These are phyloP conservation scores for Penicillium chermesinum DNA, from an alignment of 495 filamentous ascomycete genomes.

Conservation along the genomic window DNA sequence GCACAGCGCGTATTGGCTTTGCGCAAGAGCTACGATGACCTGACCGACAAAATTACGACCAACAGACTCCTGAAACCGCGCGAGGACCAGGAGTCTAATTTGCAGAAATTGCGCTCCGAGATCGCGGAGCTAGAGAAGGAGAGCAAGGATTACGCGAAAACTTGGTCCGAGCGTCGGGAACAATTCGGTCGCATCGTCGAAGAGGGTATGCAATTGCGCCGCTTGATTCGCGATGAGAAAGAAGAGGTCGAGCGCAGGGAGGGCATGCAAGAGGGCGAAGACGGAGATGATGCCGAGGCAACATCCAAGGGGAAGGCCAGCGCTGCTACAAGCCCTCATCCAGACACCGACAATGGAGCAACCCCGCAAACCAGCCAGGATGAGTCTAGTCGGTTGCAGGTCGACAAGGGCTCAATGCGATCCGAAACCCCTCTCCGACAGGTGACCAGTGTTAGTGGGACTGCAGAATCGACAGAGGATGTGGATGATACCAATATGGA, in stretches of 20 bases:
- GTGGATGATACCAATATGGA: conserved; percentile 54
- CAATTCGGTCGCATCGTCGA: conserved; percentile 90
- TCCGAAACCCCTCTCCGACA: conserved; percentile 40
- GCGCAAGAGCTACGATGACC: conserved; percentile 79
- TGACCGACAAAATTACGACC: conserved; percentile 79
- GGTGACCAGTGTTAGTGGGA: conserved; percentile 27
- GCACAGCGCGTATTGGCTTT: conserved; percentile 70
- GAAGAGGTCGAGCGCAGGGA: conserved; percentile 73
- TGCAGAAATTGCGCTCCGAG: conserved; percentile 78
- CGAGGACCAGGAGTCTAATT: conserved; percentile 72
- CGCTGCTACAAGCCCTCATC: conserved; percentile 62
- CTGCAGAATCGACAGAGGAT: conserved; percentile 25
- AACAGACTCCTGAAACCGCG: conserved; percentile 74
- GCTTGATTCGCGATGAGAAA: conserved; percentile 90
- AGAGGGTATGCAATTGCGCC: conserved; percentile 78
- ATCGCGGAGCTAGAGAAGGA: conserved; percentile 83
- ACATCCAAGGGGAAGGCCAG: conserved; percentile 45
- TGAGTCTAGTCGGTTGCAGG: conserved; percentile 36
- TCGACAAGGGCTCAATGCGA: conserved; percentile 30
- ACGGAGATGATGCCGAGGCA: conserved; percentile 65
- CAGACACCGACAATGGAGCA: conserved; percentile 47
- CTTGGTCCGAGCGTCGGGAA: conserved; percentile 79
- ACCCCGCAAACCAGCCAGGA: conserved; percentile 47
- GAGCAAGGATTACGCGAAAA: conserved; percentile 71
- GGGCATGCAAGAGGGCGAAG: conserved; percentile 73